A percentile compares a stretch with the other conserved stretches of the same genome.
phyloP scores from a whole-genome alignment of 345 rosid species.

The Dipteronia dyeriana region DNA sequence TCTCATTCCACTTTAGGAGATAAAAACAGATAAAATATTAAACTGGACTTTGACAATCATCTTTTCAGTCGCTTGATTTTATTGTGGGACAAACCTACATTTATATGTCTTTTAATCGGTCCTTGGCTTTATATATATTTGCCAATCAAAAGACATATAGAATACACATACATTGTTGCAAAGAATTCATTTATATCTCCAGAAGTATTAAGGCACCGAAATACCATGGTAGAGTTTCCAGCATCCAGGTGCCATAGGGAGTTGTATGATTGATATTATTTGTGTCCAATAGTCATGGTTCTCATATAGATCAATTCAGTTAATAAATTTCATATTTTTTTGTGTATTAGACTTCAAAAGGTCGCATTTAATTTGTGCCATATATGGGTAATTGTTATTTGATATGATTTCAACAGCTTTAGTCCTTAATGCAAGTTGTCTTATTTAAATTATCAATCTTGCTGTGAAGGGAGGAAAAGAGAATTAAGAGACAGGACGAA shows the following conservation, averaged over 20 bases:
- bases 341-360: not conserved
- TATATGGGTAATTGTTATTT: not conserved
- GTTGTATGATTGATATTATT: not conserved
- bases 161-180: not conserved
- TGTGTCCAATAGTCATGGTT: not conserved
- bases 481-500: constrained; percentile 26
- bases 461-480: constrained; percentile 18
- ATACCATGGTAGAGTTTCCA: not conserved
- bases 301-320: not conserved
- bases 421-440: not conserved
- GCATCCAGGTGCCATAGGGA: not conserved
- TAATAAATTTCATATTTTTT: not conserved
- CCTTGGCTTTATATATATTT: not conserved
- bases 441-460: not conserved
- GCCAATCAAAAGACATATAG: not conserved
- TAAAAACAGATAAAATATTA: not conserved
- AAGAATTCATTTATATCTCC: not conserved
- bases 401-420: not conserved
- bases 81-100: not conserved
- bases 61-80: not conserved
- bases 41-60: not conserved
- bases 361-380: not conserved
- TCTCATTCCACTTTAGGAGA: not conserved
- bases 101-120: not conserved
- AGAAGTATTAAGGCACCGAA: not conserved